Evolutionary conservation across 345 rosid species (phyloP), one percentile per base, ranked within the genome.

Genomic region (Raphanus sativus): DNA sequence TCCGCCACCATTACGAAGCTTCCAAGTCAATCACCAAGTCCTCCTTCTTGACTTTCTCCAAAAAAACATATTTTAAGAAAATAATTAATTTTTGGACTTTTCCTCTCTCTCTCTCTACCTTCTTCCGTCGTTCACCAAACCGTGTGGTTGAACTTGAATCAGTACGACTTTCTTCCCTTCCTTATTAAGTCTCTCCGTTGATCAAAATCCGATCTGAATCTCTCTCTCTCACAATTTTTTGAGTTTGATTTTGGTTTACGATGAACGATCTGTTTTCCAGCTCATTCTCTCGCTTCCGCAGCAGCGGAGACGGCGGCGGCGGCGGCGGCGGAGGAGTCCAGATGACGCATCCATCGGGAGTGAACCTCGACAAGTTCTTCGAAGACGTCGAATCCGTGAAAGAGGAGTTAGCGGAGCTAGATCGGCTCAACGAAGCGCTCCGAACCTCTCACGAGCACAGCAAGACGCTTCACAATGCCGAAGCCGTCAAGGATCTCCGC

Each of bases 201-300:
- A 67, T 54, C n/a, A n/a, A 21, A 21, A 54, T 77, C 68, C 13
- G 36, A 73, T 78, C 73, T 72, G 2, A 75, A 65, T 25, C 65
- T 65, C 67, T 74, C 11, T 60, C 28, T 28, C 58, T 48, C n/a
- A n/a, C n/a, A 0, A 8, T 3, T 64, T 55, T 21, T 15, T 50
- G 3, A 1, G 33, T 34, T 74, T 50, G 10, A 1, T 50, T 52
- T 68, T 6, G 0, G 4, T 50, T 56, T 9, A 12, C 56, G 48
- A 94, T 92, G 99, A 95, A 92, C 71, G 87, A 92, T 81, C 81
- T 95, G 26, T 89, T 95, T 73, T 84, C 99, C 62, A 81, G 91
- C 52, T 92, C 99, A 6, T 92, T 91, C 87, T 85, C 87, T 42
- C 84, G 87, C 40, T 82, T 82, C 71, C 84, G 84, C 50, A 70